These are phyloP conservation scores for Epichloe uncinata DNA, from an alignment of 2,329 filamentous ascomycete genomes.

Conservation along the genomic window DNA sequence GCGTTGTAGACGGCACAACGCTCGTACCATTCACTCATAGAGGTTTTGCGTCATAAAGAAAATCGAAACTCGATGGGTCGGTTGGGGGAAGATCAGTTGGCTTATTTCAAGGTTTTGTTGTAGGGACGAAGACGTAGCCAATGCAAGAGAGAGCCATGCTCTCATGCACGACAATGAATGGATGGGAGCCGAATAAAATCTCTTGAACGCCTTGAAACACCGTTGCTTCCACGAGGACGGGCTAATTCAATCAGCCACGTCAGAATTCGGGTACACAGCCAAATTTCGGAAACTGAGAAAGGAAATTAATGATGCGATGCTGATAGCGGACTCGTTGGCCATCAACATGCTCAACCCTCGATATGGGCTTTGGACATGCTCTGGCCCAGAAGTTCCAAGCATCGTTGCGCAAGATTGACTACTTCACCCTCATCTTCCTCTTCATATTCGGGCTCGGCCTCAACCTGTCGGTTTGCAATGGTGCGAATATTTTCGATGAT, in stretches of 20 bases:
- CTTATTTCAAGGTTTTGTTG: background rate
- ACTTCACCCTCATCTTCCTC: slow-evolving; percentile 91
- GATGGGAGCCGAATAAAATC: background rate
- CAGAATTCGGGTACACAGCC: background rate
- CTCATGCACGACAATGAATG: background rate
- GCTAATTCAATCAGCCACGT: background rate
- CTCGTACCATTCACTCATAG: background rate
- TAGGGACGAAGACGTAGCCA: background rate
- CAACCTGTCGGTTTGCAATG: slow-evolving; percentile 80
- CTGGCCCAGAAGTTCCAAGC: slow-evolving; percentile 73
- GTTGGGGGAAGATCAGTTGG: background rate
- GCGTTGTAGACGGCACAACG: background rate
- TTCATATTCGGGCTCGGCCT: slow-evolving; percentile 73
- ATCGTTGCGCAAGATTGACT: slow-evolving; percentile 78
- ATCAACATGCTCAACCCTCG: slow-evolving; percentile 46
- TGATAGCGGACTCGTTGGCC: background rate
- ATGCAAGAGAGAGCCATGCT: background rate
- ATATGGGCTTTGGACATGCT: slow-evolving; percentile 66
- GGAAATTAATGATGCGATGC: background rate
- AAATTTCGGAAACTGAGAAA: background rate
- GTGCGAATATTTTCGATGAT: slow-evolving; percentile 84
- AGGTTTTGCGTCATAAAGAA: background rate
- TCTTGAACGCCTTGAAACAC: slow-evolving; percentile 4
- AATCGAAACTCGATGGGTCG: background rate
- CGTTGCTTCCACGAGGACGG: background rate